phyloP scores from a whole-genome alignment of 2,329 filamentous ascomycete species.

The Phyllosticta citriasiana region DNA sequence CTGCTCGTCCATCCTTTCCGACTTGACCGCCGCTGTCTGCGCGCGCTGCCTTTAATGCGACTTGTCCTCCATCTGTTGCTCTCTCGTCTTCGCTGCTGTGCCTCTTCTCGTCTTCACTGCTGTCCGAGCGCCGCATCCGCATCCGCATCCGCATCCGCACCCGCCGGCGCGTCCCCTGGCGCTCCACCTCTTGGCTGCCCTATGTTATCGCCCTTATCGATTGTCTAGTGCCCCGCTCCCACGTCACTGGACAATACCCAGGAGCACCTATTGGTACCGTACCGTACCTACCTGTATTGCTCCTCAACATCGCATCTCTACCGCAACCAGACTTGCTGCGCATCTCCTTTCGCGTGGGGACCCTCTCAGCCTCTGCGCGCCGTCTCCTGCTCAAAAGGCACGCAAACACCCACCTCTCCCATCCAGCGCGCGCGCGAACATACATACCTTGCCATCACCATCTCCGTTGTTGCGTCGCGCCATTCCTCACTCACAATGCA shows the following conservation, averaged over 20 bases:
- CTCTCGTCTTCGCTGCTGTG: background rate
- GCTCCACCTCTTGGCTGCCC: background rate
- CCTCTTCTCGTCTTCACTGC: background rate
- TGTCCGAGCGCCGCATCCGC: background rate
- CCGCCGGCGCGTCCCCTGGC: no score
- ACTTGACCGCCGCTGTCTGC: background rate
- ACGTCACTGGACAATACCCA: background rate
- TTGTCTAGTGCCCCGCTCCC: background rate
- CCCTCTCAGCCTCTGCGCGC: background rate
- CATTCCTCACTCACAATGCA: conserved; percentile 4
- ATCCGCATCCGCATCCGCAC: no score
- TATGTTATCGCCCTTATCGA: background rate
- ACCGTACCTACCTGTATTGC: no score
- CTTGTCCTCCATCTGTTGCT: background rate
- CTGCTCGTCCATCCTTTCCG: background rate
- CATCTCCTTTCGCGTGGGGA: background rate
- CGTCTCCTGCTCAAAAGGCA: background rate
- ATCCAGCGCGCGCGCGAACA: background rate
- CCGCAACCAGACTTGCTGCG: background rate
- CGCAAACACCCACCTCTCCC: background rate
- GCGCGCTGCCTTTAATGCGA: background rate
- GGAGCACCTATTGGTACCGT: no score
- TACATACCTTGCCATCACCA: background rate
- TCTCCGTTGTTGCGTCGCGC: background rate
- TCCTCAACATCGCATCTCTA: background rate